These are phyloP conservation scores for Acanthamoeba lenticulata DNA, from an alignment of 208 protist genomes.

Conservation along the genomic window DNA sequence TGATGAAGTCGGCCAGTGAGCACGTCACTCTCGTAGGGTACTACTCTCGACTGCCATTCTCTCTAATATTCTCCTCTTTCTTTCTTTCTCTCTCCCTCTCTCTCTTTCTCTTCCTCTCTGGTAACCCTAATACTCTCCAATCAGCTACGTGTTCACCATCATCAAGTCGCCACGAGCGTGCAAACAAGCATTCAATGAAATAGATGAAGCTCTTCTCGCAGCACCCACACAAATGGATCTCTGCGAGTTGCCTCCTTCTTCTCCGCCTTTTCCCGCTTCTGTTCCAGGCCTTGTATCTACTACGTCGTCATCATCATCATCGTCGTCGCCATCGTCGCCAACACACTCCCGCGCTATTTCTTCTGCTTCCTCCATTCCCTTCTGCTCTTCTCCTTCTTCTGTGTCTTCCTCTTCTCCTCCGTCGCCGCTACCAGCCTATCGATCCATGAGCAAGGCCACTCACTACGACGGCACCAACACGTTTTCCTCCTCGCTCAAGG, in stretches of 20 bases:
- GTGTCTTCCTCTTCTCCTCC: neutral
- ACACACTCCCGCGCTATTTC: neutral
- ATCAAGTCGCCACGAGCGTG: neutral
- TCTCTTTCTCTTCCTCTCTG: neutral
- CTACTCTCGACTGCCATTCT: neutral
- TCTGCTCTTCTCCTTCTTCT: too few relatives aligned
- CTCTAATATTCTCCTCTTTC: neutral
- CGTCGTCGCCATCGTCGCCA: neutral
- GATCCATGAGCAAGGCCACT: constrained; percentile 18
- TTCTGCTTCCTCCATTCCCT: too few relatives aligned
- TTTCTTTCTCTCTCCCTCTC: neutral
- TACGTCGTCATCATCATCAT: neutral
- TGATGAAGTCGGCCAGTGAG: neutral
- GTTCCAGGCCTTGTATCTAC: neutral
- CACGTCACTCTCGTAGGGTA: neutral
- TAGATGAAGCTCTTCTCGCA: neutral
- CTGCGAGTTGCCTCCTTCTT: too few relatives aligned
- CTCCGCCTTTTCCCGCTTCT: neutral
- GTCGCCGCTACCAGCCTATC: neutral
- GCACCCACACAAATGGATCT: neutral
- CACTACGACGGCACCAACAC: constrained; percentile 9
- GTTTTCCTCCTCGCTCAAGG: constrained; percentile 28
- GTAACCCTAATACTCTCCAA: neutral
- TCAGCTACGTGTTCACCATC: neutral
- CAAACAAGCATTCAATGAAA: neutral